Percentiles rank a stretch among this genome's conserved stretches.
Evolutionary conservation across 179 eudicot genomes (phyloP).

Genomic region (Actinidia arguta): DNA sequence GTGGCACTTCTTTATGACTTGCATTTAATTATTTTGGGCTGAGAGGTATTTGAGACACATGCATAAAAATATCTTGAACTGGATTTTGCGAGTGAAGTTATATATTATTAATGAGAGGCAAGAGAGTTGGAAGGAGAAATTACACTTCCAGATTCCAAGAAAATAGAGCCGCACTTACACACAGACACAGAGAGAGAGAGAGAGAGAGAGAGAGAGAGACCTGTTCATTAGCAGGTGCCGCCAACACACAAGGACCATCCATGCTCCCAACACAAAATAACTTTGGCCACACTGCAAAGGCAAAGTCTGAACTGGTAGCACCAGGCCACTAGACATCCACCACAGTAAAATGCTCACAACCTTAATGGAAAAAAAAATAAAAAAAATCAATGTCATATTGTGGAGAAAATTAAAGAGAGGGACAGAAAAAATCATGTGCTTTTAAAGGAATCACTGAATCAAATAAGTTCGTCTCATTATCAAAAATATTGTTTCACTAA

Average conservation of each 20-base stretch:
- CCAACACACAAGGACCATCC: conserved; percentile 75
- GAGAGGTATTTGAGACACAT: not conserved
- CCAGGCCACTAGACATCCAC: conserved; percentile 49
- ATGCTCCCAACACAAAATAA: conserved; percentile 69
- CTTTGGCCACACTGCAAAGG: conserved; percentile 62
- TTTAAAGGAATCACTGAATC: not conserved
- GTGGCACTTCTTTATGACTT: not conserved
- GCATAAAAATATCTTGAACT: not conserved
- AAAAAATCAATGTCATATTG: conserved; percentile 10
- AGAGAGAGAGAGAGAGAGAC: conserved; percentile 39
- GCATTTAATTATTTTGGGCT: not conserved
- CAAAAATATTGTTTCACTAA: not conserved
- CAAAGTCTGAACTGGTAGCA: conserved; percentile 60
- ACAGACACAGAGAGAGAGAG: not conserved
- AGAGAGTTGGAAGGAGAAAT: not conserved
- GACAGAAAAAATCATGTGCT: not conserved
- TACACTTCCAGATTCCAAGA: not conserved
- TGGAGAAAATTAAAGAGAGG: not conserved
- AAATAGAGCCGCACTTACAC: no score
- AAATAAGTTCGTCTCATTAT: not conserved
- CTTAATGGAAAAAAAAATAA: conserved; percentile 27
- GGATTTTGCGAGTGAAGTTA: not conserved
- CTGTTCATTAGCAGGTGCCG: conserved; percentile 69
- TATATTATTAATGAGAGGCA: not conserved
- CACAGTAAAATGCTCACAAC: conserved; percentile 49